Conservation (phyloP, 176 grass and related monocot species). For the Avena eriantha region DNA sequence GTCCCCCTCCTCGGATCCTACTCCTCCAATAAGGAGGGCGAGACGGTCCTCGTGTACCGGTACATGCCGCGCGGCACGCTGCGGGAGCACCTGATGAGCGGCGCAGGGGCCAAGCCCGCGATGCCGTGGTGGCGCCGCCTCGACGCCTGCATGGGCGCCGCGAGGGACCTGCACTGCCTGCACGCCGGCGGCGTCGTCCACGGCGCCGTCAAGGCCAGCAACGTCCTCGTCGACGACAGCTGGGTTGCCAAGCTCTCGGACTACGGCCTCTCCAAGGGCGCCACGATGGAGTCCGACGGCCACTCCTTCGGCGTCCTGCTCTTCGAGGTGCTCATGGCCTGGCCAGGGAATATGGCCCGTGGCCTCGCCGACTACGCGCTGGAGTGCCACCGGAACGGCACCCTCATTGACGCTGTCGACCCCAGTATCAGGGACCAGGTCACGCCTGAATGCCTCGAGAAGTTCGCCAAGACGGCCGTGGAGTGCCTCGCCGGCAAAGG, state of each 20-base stretch:
- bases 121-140: conserved; percentile 68
- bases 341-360: conserved; percentile 38
- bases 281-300: conserved; percentile 65
- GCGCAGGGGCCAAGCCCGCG: conserved; percentile 32
- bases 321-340: conserved; percentile 68
- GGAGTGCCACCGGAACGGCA: conserved; percentile 36
- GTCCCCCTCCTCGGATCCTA: conserved; percentile 76
- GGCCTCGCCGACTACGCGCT: conserved; percentile 49
- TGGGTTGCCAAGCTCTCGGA: conserved; percentile 84
- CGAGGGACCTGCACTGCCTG: conserved; percentile 71
- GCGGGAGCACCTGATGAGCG: conserved; percentile 62
- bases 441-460: conserved; percentile 49
- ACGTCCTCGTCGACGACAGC: conserved; percentile 68
- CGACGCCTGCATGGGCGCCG: conserved; percentile 83
- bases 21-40: conserved; percentile 41
- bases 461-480: conserved; percentile 51
- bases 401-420: conserved; percentile 38
- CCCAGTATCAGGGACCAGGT: conserved; percentile 49
- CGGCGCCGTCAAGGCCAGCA: conserved; percentile 73
- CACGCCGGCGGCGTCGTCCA: conserved; percentile 71
- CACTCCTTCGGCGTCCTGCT: conserved; percentile 77
- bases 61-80: conserved; percentile 80
- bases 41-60: conserved; percentile 77
- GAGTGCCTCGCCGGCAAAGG: conserved; percentile 50
- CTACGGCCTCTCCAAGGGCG: conserved; percentile 71